Conservation (phyloP, 2,329 filamentous ascomycete species). For the Boeremia exigua region DNA sequence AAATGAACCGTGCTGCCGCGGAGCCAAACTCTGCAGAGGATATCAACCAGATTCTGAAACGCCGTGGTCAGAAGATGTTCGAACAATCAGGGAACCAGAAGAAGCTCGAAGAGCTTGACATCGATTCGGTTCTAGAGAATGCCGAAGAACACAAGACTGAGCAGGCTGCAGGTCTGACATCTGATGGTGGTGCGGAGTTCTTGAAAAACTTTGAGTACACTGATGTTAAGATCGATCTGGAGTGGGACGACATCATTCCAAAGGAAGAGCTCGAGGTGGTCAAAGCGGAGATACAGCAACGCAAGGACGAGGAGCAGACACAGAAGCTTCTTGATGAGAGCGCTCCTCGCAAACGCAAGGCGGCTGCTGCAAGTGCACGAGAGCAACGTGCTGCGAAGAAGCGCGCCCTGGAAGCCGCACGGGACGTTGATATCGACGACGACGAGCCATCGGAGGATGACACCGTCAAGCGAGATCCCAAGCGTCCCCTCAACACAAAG, state of each 20-base stretch:
- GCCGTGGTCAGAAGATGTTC: conserved; percentile 98
- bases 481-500: conserved; percentile 87
- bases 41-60: conserved; percentile 95
- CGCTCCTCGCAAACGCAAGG: conserved; percentile 75
- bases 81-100: conserved; percentile 96
- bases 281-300: conserved; percentile 86
- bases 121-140: conserved; percentile 95
- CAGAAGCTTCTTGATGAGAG: conserved; percentile 83
- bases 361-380: conserved; percentile 65
- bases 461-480: conserved; percentile 73
- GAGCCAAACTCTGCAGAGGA: conserved; percentile 92
- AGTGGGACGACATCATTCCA: conserved; percentile 98
- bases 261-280: conserved; percentile 89
- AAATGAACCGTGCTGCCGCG: conserved; percentile 71
- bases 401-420: conserved; percentile 71
- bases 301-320: conserved; percentile 81
- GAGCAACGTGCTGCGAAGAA: conserved; percentile 74
- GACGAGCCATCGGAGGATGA: conserved; percentile 52
- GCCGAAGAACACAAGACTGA: conserved; percentile 97
- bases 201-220: conserved; percentile 89
- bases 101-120: conserved; percentile 95
- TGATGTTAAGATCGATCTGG: conserved; percentile 93
- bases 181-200: conserved; percentile 96
- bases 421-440: conserved; percentile 65
- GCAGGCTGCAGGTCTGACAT: conserved; percentile 90